Conservation (phyloP, 2,329 filamentous ascomycete species). For the Fusarium falciforme region DNA sequence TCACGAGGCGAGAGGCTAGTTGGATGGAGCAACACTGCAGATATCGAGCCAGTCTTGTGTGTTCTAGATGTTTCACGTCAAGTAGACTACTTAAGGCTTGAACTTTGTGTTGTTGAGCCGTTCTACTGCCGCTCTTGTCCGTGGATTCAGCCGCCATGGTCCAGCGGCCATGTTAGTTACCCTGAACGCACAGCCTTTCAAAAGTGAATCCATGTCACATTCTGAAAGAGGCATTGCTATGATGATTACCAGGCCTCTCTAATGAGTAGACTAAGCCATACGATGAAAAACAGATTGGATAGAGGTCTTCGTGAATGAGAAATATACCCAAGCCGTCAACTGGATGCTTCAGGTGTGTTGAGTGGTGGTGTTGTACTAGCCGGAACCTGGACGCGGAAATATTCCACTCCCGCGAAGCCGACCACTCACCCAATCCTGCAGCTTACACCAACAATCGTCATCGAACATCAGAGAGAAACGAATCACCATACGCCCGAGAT, state of each 20-base stretch:
- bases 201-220: not conserved
- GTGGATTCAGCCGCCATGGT: not conserved
- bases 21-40: not conserved
- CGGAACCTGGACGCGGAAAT: not conserved
- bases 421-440: not conserved
- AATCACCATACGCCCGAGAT: not conserved
- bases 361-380: not conserved
- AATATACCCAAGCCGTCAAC: not conserved
- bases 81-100: not conserved
- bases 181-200: not conserved
- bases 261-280: not conserved
- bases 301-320: not conserved
- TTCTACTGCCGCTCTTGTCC: not conserved
- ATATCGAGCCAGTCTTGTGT: not conserved
- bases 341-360: not conserved
- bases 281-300: not conserved
- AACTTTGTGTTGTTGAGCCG: not conserved
- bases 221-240: not conserved
- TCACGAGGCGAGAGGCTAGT: not conserved
- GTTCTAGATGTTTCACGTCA: not conserved
- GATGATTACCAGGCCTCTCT: not conserved
- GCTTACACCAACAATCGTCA: not conserved
- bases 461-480: not conserved
- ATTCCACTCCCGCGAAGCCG: not conserved
- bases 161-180: not conserved